phyloP scores from a whole-genome alignment of 1,284 basidiomycete species.

The Cutaneotrichosporon spelunceum region DNA sequence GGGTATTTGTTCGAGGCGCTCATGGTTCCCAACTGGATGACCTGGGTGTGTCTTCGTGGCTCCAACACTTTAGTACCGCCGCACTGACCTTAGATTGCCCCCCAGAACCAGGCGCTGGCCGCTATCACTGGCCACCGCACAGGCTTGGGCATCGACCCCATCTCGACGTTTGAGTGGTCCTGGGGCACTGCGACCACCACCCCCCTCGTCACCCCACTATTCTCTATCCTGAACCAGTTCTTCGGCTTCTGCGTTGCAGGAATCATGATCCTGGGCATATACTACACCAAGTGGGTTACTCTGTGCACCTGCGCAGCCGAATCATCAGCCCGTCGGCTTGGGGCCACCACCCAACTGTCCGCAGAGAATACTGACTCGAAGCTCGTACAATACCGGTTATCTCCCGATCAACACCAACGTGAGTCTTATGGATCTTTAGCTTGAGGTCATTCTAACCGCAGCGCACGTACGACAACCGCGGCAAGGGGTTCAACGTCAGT shows the following conservation, averaged over 20 bases:
- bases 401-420: conserved; percentile 28
- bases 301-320: too few relatives aligned
- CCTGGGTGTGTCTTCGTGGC: conserved; percentile 49
- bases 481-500: conserved; percentile 54
- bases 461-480: conserved; percentile 30
- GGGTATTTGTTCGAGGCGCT: conserved; percentile 52
- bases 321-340: too few relatives aligned
- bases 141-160: conserved; percentile 40
- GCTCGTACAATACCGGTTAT: conserved; percentile 15
- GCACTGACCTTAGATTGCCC: conserved; percentile 56
- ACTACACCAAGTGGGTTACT: conserved; percentile 17
- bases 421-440: neutral
- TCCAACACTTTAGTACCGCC: neutral
- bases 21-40: conserved; percentile 60
- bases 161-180: conserved; percentile 37
- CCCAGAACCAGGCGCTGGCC: conserved; percentile 29
- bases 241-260: conserved; percentile 7
- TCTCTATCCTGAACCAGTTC: conserved; percentile 16
- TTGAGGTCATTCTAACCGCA: neutral
- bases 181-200: conserved; percentile 37
- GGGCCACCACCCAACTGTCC: neutral
- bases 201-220: conserved; percentile 14
- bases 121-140: conserved; percentile 23
- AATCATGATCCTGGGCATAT: conserved; percentile 22
- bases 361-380: neutral